These are phyloP conservation scores for Kodamaea arcana DNA, from an alignment of 1,139 yeast genomes.

Conservation along the genomic window DNA sequence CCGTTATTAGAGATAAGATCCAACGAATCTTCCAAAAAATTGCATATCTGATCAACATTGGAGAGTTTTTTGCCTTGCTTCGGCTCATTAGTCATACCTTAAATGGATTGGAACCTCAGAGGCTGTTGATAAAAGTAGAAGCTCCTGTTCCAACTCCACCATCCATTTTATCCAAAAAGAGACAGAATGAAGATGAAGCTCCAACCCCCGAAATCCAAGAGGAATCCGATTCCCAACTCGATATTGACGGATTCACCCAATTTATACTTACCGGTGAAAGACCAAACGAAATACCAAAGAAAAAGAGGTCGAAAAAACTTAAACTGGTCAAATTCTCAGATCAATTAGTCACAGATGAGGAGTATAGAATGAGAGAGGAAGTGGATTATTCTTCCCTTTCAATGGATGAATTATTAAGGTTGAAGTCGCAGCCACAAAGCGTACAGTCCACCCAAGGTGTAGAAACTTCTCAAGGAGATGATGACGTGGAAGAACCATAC, in stretches of 20 bases:
- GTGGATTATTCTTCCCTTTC: conserved; percentile 58
- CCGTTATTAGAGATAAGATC: conserved; percentile 40
- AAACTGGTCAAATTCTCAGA: conserved; percentile 73
- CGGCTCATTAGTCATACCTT: conserved; percentile 60
- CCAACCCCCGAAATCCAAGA: conserved; percentile 25
- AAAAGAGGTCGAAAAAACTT: conserved; percentile 31
- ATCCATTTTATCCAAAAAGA: conserved; percentile 57
- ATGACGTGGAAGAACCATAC: conserved; percentile 48
- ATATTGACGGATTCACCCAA: conserved; percentile 71
- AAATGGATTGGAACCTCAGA: conserved; percentile 43
- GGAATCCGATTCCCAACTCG: conserved; percentile 39
- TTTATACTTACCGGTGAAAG: conserved; percentile 70
- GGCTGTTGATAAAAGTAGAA: conserved; percentile 45
- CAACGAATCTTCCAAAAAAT: conserved; percentile 49
- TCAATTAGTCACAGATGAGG: conserved; percentile 42
- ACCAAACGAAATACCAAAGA: conserved; percentile 40
- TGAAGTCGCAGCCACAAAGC: conserved; percentile 27
- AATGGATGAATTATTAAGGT: conserved; percentile 63
- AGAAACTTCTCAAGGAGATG: conserved; percentile 13
- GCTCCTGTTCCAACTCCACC: conserved; percentile 68
- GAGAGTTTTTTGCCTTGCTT: conserved; percentile 71
- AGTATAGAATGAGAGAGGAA: conserved; percentile 29
- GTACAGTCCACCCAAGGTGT: conserved; percentile 27
- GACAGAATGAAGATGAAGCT: conserved; percentile 35
- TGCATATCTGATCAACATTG: conserved; percentile 54